A percentile compares a stretch with the other conserved stretches of the same genome.
Evolutionary conservation across 2,329 filamentous ascomycete species (phyloP).

Genomic region (Aspergillus sp.): DNA sequence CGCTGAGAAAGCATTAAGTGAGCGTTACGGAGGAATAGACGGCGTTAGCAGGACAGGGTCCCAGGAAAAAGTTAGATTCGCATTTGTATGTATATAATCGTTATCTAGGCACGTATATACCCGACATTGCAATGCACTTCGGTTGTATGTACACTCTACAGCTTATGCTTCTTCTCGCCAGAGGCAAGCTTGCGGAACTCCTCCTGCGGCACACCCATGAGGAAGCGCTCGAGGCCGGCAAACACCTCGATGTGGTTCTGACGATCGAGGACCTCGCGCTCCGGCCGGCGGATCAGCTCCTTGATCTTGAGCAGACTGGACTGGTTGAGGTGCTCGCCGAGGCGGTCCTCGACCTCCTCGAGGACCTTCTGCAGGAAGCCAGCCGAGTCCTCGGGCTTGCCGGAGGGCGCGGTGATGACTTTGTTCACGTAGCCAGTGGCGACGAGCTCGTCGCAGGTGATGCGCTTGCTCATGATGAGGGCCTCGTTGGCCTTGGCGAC

Average conservation of each 20-base stretch:
- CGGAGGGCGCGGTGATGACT: conserved; percentile 61
- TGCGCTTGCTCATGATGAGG: conserved; percentile 81
- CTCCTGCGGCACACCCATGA: conserved; percentile 76
- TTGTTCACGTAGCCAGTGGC: conserved; percentile 81
- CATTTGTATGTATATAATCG: neutral
- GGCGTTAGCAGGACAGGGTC: conserved; percentile 11
- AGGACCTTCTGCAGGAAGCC: conserved; percentile 71
- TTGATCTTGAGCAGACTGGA: conserved; percentile 83
- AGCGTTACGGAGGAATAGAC: neutral
- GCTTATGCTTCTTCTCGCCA: conserved; percentile 91
- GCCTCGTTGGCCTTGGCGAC: conserved; percentile 85
- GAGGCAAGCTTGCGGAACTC: conserved; percentile 83
- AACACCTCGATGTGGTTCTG: conserved; percentile 85
- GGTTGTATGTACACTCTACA: conserved; percentile 48
- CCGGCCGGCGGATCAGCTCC: conserved; percentile 71
- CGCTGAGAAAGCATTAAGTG: conserved; percentile 32
- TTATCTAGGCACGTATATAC: neutral
- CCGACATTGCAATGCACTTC: neutral
- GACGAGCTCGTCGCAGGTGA: conserved; percentile 70
- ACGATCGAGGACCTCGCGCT: conserved; percentile 67
- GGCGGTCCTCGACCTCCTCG: conserved; percentile 72
- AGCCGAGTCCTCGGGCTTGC: conserved; percentile 59
- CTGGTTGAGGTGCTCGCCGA: conserved; percentile 76
- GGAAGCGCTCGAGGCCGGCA: conserved; percentile 76
- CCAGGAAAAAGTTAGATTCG: neutral